Evolutionary conservation across 306 rosid genomes (phyloP).

Genomic region (Albizia julibrissin): DNA sequence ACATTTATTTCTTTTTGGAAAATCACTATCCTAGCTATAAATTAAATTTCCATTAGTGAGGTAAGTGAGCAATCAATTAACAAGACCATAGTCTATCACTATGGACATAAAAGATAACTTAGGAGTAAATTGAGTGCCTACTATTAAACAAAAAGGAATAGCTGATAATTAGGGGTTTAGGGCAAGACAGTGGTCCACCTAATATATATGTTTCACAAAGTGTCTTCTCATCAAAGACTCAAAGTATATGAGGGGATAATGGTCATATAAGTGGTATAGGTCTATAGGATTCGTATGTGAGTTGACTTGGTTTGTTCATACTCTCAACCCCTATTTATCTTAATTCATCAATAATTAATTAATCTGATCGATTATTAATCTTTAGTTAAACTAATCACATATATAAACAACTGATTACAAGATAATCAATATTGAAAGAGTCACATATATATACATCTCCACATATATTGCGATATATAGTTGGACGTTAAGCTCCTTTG

Average conservation of each 20-base stretch:
- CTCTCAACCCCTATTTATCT: no score
- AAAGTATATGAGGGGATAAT: no score
- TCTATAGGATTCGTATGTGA: no score
- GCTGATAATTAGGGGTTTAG: neutral
- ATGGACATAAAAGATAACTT: neutral
- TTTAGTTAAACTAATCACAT: neutral
- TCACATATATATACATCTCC: neutral
- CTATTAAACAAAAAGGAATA: neutral
- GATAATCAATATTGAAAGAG: neutral
- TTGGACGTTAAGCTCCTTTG: neutral
- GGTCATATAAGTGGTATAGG: no score
- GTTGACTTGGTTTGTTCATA: no score
- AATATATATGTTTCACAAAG: neutral
- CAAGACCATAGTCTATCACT: neutral
- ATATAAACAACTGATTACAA: neutral
- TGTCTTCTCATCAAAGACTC: neutral
- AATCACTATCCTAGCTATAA: neutral
- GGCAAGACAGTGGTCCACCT: neutral
- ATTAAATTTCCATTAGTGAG: neutral
- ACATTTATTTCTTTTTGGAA: neutral
- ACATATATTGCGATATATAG: neutral
- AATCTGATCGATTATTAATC: neutral
- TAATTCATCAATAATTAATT: no score
- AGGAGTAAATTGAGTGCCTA: neutral
- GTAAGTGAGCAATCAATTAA: neutral